Base-by-base conservation (phyloP, 2,329 filamentous ascomycete genomes). In the Onygenales sp. region DNA sequence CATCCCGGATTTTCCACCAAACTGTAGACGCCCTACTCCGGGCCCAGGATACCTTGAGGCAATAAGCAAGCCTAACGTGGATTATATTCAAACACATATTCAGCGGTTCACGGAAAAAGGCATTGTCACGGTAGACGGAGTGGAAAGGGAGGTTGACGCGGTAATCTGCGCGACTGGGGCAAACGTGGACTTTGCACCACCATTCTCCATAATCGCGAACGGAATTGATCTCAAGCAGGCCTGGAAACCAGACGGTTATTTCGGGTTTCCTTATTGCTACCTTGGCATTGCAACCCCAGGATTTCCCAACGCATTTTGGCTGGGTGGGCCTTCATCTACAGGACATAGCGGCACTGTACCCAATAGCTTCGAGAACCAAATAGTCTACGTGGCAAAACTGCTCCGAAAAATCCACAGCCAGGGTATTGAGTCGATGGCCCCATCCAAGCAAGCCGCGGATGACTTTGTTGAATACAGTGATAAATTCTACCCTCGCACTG, bases 151-250 rank as follows among this genome's bases (percentile, higher is more conserved):
- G 13, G 81, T 85, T 0, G 84, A 86, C 55, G 80, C 81, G 11
- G 71, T 87, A 5, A 81, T 88, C 59, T 87, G 83, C 60, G 81
- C 83, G 1, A 89, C 85, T 0, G 85, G 85, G 1, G 82, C 82
- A 7, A 83, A 85, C 58, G 74, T 76, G 9, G 76, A 81, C 57
- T 73, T 79, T 66, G 70, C 78, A 0, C 82, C 82, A 0, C 77
- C 77, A 0, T 87, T 87, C 58, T 72, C 80, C 0, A 79, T 88
- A 57, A 70, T 73, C 27, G 78, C 80, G 1, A 67, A 75, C 47
- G 81, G 78, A 2, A 65, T 75, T 7, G 75, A 84, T 53, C 69
- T 87, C 1, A 68, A 72, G 9, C 66, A 73, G 7, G 72, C 78
- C 1, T 88, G 84, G 84, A 73, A 72, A 11, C 72, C 72, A 1